A percentile compares a stretch with the other conserved stretches of the same genome.
Evolutionary conservation across 805 yeast genomes (phyloP).

Genomic region (Sugiyamaella lignohabitans): DNA sequence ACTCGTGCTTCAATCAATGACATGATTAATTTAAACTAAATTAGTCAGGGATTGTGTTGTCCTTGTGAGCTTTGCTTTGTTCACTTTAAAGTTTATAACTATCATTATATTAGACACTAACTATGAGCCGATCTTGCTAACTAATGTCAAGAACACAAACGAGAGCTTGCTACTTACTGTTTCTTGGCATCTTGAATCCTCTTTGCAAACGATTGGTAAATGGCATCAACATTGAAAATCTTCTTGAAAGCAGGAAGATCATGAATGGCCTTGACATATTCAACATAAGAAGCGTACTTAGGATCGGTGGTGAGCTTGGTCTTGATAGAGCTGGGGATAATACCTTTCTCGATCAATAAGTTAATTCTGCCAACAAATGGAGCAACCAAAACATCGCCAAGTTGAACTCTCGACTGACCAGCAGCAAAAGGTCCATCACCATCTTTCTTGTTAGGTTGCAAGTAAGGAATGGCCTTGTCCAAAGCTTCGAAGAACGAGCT

Average conservation of each 20-base stretch:
- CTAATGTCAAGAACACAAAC: no score
- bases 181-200: no score
- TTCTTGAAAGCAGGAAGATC: conserved; percentile 20
- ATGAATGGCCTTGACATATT: conserved; percentile 17
- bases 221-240: conserved; percentile 15
- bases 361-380: conserved; percentile 21
- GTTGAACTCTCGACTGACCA: conserved; percentile 17
- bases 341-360: conserved; percentile 7
- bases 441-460: conserved; percentile 6
- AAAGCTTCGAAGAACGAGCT: conserved; percentile 14
- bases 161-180: no score
- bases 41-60: no score
- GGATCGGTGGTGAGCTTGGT: conserved; percentile 11
- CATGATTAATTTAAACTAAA: no score
- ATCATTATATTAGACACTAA: no score
- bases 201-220: not conserved
- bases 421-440: conserved; percentile 14
- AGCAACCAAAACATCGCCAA: conserved; percentile 22
- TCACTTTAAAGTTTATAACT: no score
- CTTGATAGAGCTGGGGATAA: conserved; percentile 10
- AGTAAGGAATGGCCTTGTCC: conserved; percentile 18
- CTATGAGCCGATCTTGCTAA: no score
- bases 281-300: conserved; percentile 19
- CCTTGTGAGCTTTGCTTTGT: no score
- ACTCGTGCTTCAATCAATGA: no score